phyloP scores from a whole-genome alignment of 2,329 filamentous ascomycete genomes.

The Aspergillus sergii region DNA sequence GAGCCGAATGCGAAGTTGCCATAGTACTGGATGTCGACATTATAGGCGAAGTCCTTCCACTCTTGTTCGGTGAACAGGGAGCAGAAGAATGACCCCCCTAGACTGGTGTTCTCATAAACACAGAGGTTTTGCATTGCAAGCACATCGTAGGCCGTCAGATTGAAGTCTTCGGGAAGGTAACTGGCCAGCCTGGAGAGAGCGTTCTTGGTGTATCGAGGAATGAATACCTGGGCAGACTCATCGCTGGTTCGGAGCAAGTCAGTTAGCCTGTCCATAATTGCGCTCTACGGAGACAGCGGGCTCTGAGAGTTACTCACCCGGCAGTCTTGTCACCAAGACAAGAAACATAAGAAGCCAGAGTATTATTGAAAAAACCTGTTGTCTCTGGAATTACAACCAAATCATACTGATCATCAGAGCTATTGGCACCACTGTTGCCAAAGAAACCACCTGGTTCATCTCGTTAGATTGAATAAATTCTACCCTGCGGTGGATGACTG shows the following conservation, averaged over 20 bases:
- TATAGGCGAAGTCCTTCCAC: slow-evolving; percentile 58
- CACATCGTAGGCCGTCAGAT: slow-evolving; percentile 53
- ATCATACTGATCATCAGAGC: slow-evolving; percentile 32
- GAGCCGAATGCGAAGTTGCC: slow-evolving; percentile 51
- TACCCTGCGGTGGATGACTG: background rate
- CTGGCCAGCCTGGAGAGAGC: slow-evolving; percentile 51
- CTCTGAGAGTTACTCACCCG: slow-evolving; percentile 16
- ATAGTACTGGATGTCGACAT: slow-evolving; percentile 55
- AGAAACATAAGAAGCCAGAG: slow-evolving; percentile 46
- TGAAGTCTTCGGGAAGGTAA: slow-evolving; percentile 52
- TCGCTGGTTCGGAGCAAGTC: slow-evolving; percentile 19
- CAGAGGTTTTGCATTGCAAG: slow-evolving; percentile 58
- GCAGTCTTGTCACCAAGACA: slow-evolving; percentile 40
- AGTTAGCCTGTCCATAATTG: background rate
- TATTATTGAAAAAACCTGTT: slow-evolving; percentile 53
- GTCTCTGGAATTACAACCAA: slow-evolving; percentile 55
- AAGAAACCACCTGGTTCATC: slow-evolving; percentile 34
- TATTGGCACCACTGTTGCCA: slow-evolving; percentile 26
- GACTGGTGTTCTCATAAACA: slow-evolving; percentile 56
- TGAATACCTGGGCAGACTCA: slow-evolving; percentile 41
- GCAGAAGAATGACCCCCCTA: slow-evolving; percentile 57
- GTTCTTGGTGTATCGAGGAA: slow-evolving; percentile 48
- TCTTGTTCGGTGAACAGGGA: slow-evolving; percentile 57
- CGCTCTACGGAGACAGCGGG: background rate
- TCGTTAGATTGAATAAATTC: background rate